phyloP scores from a whole-genome alignment of 2,329 filamentous ascomycete genomes.

The Ascosphaera apis region DNA sequence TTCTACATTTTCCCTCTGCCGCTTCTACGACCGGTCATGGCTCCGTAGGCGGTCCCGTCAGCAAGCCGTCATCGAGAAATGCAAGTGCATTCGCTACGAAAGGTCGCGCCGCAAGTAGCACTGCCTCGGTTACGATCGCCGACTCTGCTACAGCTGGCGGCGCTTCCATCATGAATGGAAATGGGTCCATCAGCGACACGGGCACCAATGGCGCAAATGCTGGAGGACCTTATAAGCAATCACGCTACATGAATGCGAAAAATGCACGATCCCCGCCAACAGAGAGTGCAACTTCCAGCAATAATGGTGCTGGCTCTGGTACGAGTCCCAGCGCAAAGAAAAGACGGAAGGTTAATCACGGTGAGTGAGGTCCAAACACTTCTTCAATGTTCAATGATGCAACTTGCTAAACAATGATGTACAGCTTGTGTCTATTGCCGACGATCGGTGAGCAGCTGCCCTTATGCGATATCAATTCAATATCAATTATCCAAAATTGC shows the following conservation, averaged over 20 bases:
- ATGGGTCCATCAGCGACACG: conserved; percentile 10
- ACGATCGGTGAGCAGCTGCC: conserved; percentile 51
- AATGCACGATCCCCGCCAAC: conserved; percentile 9
- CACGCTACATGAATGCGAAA: conserved; percentile 13
- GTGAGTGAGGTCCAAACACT: conserved; percentile 28
- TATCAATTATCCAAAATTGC: no score
- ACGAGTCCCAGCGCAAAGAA: conserved; percentile 43
- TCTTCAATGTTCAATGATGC: conserved; percentile 6
- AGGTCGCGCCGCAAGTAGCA: neutral
- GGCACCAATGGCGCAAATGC: conserved; percentile 7
- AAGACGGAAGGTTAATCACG: conserved; percentile 73
- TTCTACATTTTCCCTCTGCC: neutral
- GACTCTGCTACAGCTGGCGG: neutral
- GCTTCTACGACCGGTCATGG: neutral
- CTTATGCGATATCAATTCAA: neutral
- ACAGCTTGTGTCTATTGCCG: conserved; percentile 74
- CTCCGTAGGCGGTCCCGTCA: neutral
- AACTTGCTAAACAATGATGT: conserved; percentile 16
- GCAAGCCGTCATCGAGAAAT: neutral
- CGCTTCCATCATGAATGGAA: neutral
- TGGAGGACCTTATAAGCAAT: conserved; percentile 7
- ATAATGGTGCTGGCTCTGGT: conserved; percentile 11
- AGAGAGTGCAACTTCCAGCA: conserved; percentile 7
- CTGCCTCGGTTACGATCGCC: neutral
- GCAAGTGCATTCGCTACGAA: neutral